These are phyloP conservation scores for Colletotrichum filicis DNA, from an alignment of 2,329 filamentous ascomycete genomes.

Conservation along the genomic window DNA sequence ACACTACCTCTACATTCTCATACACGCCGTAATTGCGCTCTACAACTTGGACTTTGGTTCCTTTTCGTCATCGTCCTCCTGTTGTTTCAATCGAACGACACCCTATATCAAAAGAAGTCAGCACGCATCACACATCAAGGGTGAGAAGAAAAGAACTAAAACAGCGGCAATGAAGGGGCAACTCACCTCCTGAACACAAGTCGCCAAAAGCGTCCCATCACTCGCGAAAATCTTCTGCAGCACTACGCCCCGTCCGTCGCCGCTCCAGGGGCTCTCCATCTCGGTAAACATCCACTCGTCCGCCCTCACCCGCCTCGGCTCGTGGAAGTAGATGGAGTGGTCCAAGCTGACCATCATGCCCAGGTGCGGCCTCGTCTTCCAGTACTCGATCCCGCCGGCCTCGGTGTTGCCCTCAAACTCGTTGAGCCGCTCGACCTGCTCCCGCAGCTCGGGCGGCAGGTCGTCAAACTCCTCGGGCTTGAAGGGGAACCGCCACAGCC, in stretches of 20 bases:
- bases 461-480: slow-evolving; percentile 63
- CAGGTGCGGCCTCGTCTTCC: slow-evolving; percentile 65
- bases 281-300: slow-evolving; percentile 85
- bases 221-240: slow-evolving; percentile 77
- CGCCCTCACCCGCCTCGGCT: slow-evolving; percentile 66
- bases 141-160: not conserved
- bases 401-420: slow-evolving; percentile 56
- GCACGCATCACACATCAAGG: not conserved
- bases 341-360: slow-evolving; percentile 91
- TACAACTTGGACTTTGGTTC: slow-evolving; percentile 49
- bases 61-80: slow-evolving; percentile 45
- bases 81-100: slow-evolving; percentile 61
- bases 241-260: slow-evolving; percentile 81
- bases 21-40: not conserved
- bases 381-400: slow-evolving; percentile 57
- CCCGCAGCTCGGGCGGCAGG: slow-evolving; percentile 53
- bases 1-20: not conserved
- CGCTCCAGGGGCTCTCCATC: slow-evolving; percentile 84
- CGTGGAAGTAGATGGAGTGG: slow-evolving; percentile 78
- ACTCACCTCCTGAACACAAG: slow-evolving; percentile 81
- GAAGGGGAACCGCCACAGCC: slow-evolving; percentile 78
- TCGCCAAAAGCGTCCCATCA: slow-evolving; percentile 80
- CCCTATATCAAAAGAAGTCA: slow-evolving; percentile 52
- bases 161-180: not conserved
- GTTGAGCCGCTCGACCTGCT: slow-evolving; percentile 50